Evolutionary conservation across 1,284 basidiomycete species (phyloP).

Genomic region (Grifola frondosa): DNA sequence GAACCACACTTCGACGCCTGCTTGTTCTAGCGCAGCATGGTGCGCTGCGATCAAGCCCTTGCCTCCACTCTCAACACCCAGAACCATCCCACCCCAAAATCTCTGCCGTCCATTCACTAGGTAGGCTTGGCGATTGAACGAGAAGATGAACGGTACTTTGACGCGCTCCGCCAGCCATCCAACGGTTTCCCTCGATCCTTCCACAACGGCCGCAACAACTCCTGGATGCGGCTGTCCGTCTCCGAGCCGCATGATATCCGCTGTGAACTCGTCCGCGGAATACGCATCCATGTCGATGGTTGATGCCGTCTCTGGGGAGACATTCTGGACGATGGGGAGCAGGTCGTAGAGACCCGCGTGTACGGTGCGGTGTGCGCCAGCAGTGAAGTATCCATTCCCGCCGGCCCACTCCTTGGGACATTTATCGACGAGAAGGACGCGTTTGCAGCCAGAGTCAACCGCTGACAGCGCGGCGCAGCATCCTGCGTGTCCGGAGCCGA

Average conservation of each 20-base stretch:
- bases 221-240: slow-evolving; percentile 45
- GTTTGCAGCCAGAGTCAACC: slow-evolving; percentile 53
- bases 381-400: slow-evolving; percentile 72
- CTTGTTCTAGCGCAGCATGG: slow-evolving; percentile 45
- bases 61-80: slow-evolving; percentile 59
- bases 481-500: slow-evolving; percentile 70
- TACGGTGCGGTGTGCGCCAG: slow-evolving; percentile 61
- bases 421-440: slow-evolving; percentile 65
- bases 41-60: slow-evolving; percentile 66
- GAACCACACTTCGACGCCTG: slow-evolving; percentile 57
- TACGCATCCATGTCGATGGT: slow-evolving; percentile 62
- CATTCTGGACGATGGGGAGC: slow-evolving; percentile 52
- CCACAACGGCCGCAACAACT: slow-evolving; percentile 54
- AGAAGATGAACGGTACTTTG: slow-evolving; percentile 54
- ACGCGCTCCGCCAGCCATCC: slow-evolving; percentile 54
- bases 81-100: slow-evolving; percentile 69
- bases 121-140: slow-evolving; percentile 68
- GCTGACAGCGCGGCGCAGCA: slow-evolving; percentile 64
- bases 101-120: slow-evolving; percentile 57
- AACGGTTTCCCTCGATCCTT: slow-evolving; percentile 52
- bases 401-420: slow-evolving; percentile 63
- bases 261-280: slow-evolving; percentile 49
- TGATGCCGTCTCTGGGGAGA: slow-evolving; percentile 39
- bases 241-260: slow-evolving; percentile 61
- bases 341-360: slow-evolving; percentile 60